Evolutionary conservation across 2,329 filamentous ascomycete genomes (phyloP), one percentile per base, ranked within the genome.

Genomic region (Fusarium acutatum): DNA sequence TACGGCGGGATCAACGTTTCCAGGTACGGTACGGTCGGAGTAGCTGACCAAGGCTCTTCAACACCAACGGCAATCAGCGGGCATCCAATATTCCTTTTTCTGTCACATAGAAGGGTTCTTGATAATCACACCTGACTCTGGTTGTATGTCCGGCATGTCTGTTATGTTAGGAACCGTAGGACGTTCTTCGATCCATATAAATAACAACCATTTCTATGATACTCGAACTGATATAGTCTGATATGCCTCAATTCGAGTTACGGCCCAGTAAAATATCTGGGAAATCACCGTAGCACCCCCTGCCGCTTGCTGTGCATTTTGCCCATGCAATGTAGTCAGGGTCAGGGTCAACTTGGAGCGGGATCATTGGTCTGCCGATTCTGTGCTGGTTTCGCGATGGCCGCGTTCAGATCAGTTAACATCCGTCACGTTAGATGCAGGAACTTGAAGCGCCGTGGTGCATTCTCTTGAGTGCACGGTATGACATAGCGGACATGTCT

Each of bases 351-450:
- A 72, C 65, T 73, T 63, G 65, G 56, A 64, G 60, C 47, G 61
- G 64, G 50, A 66, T 73, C 49, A 73, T 75, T 71, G 62, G 67
- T 64, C 62, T 64, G 64, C 47, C 53, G 60, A 60, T 61, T 62
- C 43, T 57, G 46, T 61, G 61, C 65, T 58, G 56, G 44, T 61
- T 71, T 60, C 59, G 75, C 44, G 49, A 75, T 53, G 62, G 49
- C 50, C 43, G 65, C 32, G 41, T 64, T 72, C 57, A 76, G 49
- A 66, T 78, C 75, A 78, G 67, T 78, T 47, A 78, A 69, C 72
- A 69, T 64, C 65, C 72, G 76, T 76, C 76, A 78, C 76, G 76
- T 78, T 75, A 53, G 64, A 78, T 72, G 76, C 76, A 78, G 76
- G 75, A 78, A 78, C 76, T 77, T 54, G 61, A 72, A 56, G 71